Percentiles rank a stretch among this genome's conserved stretches.
These are phyloP conservation scores for Pseudopyrenochaeta lycopersici DNA, from an alignment of 2,329 filamentous ascomycete genomes.

Conservation along the genomic window DNA sequence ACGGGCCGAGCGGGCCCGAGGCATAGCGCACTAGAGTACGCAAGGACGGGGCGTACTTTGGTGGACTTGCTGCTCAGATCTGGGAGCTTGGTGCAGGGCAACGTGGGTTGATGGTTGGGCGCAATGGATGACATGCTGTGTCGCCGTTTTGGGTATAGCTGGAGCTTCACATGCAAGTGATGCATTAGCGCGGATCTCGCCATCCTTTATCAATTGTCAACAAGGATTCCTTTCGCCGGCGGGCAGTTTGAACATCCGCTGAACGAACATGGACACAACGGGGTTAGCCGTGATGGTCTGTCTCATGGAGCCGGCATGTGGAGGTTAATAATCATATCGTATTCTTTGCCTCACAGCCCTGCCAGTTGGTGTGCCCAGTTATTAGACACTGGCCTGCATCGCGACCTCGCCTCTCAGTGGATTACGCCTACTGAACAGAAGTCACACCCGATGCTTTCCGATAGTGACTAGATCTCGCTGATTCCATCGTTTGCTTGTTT, in stretches of 20 bases:
- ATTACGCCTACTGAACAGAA: conserved; percentile 20
- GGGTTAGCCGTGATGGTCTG: conserved; percentile 14
- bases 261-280: conserved; percentile 13
- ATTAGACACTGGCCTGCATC: conserved; percentile 8
- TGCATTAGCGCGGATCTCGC: conserved; percentile 23
- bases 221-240: conserved; percentile 17
- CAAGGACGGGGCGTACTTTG: conserved; percentile 18
- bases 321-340: conserved; percentile 19
- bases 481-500: conserved; percentile 9
- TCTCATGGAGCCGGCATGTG: conserved; percentile 13
- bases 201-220: conserved; percentile 18
- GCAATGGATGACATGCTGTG: conserved; percentile 28
- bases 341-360: neutral
- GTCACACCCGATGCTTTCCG: conserved; percentile 14
- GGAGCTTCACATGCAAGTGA: conserved; percentile 4
- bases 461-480: conserved; percentile 14
- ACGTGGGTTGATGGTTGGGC: conserved; percentile 33
- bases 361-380: neutral
- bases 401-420: conserved; percentile 16
- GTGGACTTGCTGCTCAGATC: conserved; percentile 32
- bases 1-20: conserved; percentile 11
- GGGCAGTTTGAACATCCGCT: conserved; percentile 4
- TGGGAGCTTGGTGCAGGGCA: conserved; percentile 20
- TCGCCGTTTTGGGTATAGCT: conserved; percentile 26
- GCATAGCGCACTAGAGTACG: conserved; percentile 11